These are phyloP conservation scores for Phyllostachys edulis DNA, from an alignment of 176 grass and related monocot genomes.

Conservation along the genomic window DNA sequence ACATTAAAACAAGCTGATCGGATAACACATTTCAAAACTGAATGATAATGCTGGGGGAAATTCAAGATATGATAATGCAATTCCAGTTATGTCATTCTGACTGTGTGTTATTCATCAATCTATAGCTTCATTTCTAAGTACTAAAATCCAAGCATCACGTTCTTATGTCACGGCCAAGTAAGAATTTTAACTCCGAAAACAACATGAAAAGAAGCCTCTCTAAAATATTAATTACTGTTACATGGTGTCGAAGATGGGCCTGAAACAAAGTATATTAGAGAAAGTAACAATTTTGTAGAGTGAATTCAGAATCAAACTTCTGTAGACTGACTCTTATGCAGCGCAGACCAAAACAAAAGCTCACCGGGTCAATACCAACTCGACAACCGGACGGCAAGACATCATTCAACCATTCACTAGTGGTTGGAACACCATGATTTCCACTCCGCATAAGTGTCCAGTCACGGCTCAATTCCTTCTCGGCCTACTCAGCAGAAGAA, in stretches of 20 bases:
- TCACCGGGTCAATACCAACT: constrained; percentile 97
- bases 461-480: constrained; percentile 65
- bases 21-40: constrained; percentile 11
- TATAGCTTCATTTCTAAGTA: background rate
- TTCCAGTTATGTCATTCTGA: background rate
- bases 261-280: background rate
- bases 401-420: constrained; percentile 89
- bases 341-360: constrained; percentile 37
- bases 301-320: background rate
- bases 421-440: constrained; percentile 77
- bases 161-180: background rate
- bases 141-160: background rate
- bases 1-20: background rate
- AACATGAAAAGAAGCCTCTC: background rate
- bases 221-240: background rate
- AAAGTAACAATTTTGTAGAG: background rate
- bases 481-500: constrained; percentile 56
- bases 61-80: background rate
- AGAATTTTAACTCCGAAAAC: background rate
- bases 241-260: background rate
- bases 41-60: background rate
- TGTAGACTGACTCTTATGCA: background rate
- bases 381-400: constrained; percentile 70
- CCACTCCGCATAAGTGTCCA: constrained; percentile 93
- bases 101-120: background rate